Evolutionary conservation across 2,329 filamentous ascomycete species (phyloP), one percentile per base, ranked within the genome.

Genomic region (Helminthosporium solani): DNA sequence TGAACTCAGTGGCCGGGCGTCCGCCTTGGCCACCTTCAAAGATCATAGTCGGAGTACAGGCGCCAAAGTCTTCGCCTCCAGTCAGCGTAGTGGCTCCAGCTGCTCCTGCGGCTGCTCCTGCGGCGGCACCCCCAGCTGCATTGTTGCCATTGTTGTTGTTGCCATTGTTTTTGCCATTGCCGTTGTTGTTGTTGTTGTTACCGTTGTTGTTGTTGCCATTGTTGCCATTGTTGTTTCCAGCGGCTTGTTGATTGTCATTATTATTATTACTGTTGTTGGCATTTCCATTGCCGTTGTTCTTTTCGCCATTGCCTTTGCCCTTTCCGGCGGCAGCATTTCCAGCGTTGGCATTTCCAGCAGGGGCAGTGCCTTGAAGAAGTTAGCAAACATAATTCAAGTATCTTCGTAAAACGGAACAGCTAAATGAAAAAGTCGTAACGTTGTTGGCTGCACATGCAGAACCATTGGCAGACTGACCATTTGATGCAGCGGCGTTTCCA

Each of bases 1-100:
- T 86, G 69, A 79, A 82, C 68, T 86, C 84, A 45, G 73, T 75
- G 16, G 75, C 75, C 7, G 72, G 63, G 44, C 81, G 79, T 15
- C 75, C 75, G 39, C 70, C 56, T 1, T 78, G 76, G 12, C 80
- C 81, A 36, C 75, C 73, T 57, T 79, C 73, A 70, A 82, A 83
- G 66, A 82, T 76, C 58, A 92, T 92, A 57, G 68, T 70, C 0
- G 68, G 68, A 1, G 61, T 65, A 61, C 68, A 71, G 9, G 49
- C 16, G 21, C 66, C 66, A 31, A 72, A 72, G 60, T 72, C 67
- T 46, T 57, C 61, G 40, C 54, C 60, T 33, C 49, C 57, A 8
- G 43, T 49, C 15, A 38, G 46, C 27, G 43, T 25, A 5, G 40
- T 41, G 23, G 44, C 47, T 21, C 42, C 53, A 12, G 35, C 40